These are phyloP conservation scores for Penicillium atrosanguineum DNA, from an alignment of 495 filamentous ascomycete genomes.

Conservation along the genomic window DNA sequence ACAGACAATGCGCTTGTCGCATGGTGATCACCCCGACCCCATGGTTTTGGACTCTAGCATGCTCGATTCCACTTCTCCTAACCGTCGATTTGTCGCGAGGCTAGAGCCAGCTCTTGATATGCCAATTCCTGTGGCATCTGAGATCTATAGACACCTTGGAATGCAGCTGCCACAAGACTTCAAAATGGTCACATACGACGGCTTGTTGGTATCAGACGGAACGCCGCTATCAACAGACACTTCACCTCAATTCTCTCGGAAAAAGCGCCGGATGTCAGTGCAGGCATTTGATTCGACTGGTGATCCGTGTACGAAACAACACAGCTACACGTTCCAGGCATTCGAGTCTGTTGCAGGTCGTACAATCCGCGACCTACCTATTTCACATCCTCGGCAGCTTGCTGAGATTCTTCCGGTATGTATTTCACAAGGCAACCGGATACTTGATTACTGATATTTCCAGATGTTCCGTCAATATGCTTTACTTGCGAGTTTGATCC, in stretches of 20 bases:
- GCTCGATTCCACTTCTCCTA: slow-evolving; percentile 52
- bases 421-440: background rate
- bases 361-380: slow-evolving; percentile 68
- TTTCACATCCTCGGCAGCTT: slow-evolving; percentile 84
- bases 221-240: slow-evolving; percentile 22
- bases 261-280: slow-evolving; percentile 33
- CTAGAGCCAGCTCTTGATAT: slow-evolving; percentile 82
- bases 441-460: slow-evolving; percentile 4
- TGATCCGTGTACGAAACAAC: slow-evolving; percentile 45
- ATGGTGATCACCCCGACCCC: slow-evolving; percentile 37
- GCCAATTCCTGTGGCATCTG: slow-evolving; percentile 61
- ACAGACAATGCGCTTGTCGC: slow-evolving; percentile 41
- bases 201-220: slow-evolving; percentile 57
- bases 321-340: slow-evolving; percentile 68
- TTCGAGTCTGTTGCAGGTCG: slow-evolving; percentile 68
- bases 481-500: slow-evolving; percentile 61
- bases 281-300: slow-evolving; percentile 37
- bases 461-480: slow-evolving; percentile 71
- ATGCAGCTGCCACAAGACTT: slow-evolving; percentile 52
- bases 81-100: slow-evolving; percentile 77
- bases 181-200: slow-evolving; percentile 62
- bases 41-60: slow-evolving; percentile 47
- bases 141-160: slow-evolving; percentile 65
- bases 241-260: slow-evolving; percentile 26
- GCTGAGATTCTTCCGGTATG: slow-evolving; percentile 67